Evolutionary conservation across 1,284 basidiomycete species (phyloP), one percentile per base, ranked within the genome.

Genomic region (Athelia psychrophila): DNA sequence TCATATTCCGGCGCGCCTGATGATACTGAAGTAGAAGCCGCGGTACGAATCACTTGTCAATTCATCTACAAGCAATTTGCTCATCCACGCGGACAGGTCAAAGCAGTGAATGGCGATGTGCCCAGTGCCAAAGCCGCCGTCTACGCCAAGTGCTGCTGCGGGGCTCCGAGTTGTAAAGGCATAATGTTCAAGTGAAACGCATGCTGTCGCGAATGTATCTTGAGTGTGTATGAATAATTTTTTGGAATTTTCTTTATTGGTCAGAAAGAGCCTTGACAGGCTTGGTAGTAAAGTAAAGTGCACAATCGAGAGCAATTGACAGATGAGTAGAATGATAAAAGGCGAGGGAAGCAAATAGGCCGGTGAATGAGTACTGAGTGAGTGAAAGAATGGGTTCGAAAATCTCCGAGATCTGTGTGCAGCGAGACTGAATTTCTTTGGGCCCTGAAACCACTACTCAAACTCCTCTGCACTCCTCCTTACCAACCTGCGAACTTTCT

Each of bases 401-500:
- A 10, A 35, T n/a, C n/a, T 10, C 10, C 33, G 10, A 35, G 33
- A 12, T 10, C 33, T 35, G 33, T 35, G n/a, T n/a, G 33, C n/a
- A 35, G 33, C n/a, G 33, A 35, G 33, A 35, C 6, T 42, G 38
- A 42, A 10, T 27, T 24, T 24, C 44, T 19, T 23, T 4, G 23
- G 4, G 23, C 19, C 9, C 44, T 10, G 5, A 8, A n/a, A 12
- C 44, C 16, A 54, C 74, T 57, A 90, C 60, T 91, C 88, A 62
- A 80, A 91, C 64, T 94, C 93, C 66, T 98, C 95, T 16, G 93
- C 93, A 59, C 86, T 90, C 67, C 80, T 78, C 54, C 93, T 81
- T 33, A 83, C 94, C 54, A 98, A 74, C 56, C 91, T 80, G 62
- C 93, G 86, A 51, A 98, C 95, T 69, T 92, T 93, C 86, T 95